Evolutionary conservation across 2,329 filamentous ascomycete species (phyloP), one percentile per base, ranked within the genome.

Genomic region (Amauroascus verrucosus): DNA sequence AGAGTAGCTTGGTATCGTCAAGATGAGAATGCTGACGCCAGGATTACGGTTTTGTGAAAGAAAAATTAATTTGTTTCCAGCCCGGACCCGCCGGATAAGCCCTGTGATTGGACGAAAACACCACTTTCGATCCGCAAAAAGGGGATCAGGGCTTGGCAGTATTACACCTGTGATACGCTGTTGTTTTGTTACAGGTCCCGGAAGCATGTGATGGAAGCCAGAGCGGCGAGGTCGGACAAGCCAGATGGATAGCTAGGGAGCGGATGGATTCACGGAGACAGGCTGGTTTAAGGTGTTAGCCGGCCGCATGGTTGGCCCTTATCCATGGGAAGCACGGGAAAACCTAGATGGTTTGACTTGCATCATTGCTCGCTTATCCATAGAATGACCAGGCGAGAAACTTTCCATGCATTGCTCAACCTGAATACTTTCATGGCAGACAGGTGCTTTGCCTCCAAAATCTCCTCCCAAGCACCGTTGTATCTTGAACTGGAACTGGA

Each of bases 71-170:
- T 47, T 47, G 28, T 20, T 47, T 47, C 44, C 35, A 8, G n/a
- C n/a, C n/a, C n/a, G n/a, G n/a, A n/a, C n/a, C n/a, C n/a, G n/a
- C n/a, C n/a, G n/a, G n/a, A n/a, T n/a, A n/a, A n/a, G n/a, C n/a
- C n/a, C n/a, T n/a, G n/a, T n/a, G n/a, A n/a, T n/a, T n/a, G n/a
- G n/a, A n/a, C n/a, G n/a, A n/a, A n/a, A n/a, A n/a, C n/a, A n/a
- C n/a, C n/a, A n/a, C n/a, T n/a, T n/a, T n/a, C 44, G 43, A 47
- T 20, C 44, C 44, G 44, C 28, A 47, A 47, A 47, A 47, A 47
- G 44, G 44, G 44, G 44, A 47, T 9, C 11, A 2, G 6, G 43
- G 43, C 43, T 46, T 46, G 43, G 43, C 43, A 22, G 7, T 16
- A 46, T n/a, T 47, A 47, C 44, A 9, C n/a, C 13, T 13, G 8